Percentiles rank a stretch among this genome's conserved stretches.
These are phyloP conservation scores for Dimargaris verticillata DNA, from an alignment of 192 early-diverging fungal species.

Conservation along the genomic window DNA sequence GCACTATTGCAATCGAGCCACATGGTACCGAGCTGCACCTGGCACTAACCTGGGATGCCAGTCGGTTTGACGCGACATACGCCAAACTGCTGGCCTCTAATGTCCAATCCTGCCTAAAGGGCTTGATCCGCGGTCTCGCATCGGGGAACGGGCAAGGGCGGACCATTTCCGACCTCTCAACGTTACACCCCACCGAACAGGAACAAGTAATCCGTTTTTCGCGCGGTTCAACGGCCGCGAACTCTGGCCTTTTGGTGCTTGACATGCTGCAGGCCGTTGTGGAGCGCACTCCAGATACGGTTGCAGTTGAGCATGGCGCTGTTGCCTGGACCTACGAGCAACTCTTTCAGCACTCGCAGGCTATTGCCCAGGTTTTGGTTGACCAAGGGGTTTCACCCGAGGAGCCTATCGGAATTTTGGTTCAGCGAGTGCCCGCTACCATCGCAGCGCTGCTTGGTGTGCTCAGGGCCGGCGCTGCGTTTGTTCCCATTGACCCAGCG, in stretches of 20 bases:
- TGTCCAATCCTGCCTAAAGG: not conserved
- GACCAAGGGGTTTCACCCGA: not conserved
- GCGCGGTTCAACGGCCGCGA: not conserved
- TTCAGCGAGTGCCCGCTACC: not conserved
- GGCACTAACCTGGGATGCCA: not conserved
- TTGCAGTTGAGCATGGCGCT: conserved; percentile 2
- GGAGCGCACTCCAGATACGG: not conserved
- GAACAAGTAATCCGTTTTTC: not conserved
- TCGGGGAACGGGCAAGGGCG: not conserved
- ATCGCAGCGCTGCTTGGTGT: conserved; percentile 3
- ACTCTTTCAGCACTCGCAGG: not conserved
- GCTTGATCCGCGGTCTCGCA: not conserved
- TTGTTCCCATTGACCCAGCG: not conserved
- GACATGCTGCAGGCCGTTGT: not conserved
- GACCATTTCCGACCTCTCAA: not conserved
- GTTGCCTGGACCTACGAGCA: not conserved
- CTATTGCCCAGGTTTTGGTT: not conserved
- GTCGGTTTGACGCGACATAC: not conserved
- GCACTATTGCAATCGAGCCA: not conserved
- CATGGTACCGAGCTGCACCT: not conserved
- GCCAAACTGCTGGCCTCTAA: not conserved
- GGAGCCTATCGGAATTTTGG: not conserved
- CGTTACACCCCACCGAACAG: not conserved
- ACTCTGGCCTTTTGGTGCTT: not conserved
- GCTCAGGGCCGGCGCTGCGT: not conserved